Percentiles rank a stretch among this genome's conserved stretches.
These are phyloP conservation scores for Microcos paniculata DNA, from an alignment of 345 rosid genomes.

Conservation along the genomic window DNA sequence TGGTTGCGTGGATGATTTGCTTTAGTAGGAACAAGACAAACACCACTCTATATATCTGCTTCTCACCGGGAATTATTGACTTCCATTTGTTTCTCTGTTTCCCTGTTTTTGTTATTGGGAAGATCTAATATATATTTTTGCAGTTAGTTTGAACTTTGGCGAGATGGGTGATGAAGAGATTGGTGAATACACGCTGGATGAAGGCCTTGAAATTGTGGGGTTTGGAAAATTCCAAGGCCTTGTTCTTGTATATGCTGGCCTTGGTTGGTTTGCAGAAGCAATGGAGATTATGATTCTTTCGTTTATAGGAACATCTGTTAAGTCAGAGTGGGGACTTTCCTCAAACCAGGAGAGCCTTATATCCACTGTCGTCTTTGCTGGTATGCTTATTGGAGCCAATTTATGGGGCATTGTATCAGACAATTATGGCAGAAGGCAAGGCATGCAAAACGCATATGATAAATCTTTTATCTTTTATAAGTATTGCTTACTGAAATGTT, in stretches of 20 bases:
- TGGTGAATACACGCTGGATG: conserved; percentile 33
- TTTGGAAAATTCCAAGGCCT: conserved; percentile 43
- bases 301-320: conserved; percentile 43
- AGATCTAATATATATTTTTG: background rate
- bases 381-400: conserved; percentile 51
- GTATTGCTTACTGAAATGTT: background rate
- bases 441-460: too few relatives aligned
- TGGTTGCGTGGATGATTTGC: too few relatives aligned
- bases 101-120: too few relatives aligned
- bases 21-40: too few relatives aligned
- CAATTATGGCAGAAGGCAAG: conserved; percentile 44
- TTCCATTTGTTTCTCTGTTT: too few relatives aligned
- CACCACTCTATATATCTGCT: too few relatives aligned
- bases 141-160: background rate
- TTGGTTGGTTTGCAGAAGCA: conserved; percentile 45
- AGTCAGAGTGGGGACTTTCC: conserved; percentile 44
- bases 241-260: conserved; percentile 46
- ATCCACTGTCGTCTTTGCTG: conserved; percentile 42
- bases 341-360: conserved; percentile 36
- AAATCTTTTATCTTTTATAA: too few relatives aligned
- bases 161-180: conserved; percentile 21
- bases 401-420: conserved; percentile 51
- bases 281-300: conserved; percentile 59
- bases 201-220: conserved; percentile 35
- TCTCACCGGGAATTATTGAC: too few relatives aligned